Evolutionary conservation across 2,329 filamentous ascomycete genomes (phyloP).

Genomic region (Fusarium zealandicum): DNA sequence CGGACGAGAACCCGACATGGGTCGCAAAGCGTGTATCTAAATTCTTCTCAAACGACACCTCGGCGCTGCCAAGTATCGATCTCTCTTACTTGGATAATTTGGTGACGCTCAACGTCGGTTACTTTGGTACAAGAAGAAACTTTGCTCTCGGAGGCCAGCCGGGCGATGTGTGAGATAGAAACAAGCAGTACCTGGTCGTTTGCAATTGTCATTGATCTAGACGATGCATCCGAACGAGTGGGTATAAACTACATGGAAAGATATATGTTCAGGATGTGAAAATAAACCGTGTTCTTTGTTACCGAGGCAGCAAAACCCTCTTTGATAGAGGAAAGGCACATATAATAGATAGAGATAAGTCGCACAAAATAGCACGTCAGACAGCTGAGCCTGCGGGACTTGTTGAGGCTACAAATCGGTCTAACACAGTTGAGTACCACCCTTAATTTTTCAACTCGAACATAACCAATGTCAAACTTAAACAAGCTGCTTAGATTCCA

Average conservation of each 20-base stretch:
- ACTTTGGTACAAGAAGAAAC: constrained; percentile 24
- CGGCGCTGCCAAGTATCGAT: constrained; percentile 5
- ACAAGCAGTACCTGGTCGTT: neutral
- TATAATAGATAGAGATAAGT: no score
- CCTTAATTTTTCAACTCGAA: neutral
- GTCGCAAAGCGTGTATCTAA: constrained; percentile 22
- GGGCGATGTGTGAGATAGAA: neutral
- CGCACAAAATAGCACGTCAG: no score
- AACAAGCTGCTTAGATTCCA: constrained; percentile 22
- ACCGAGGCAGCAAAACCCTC: no score
- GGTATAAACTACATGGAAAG: no score
- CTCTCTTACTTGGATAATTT: constrained; percentile 27
- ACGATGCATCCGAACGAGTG: no score
- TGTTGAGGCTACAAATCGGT: no score
- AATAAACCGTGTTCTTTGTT: no score
- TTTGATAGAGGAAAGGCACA: no score
- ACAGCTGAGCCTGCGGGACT: no score
- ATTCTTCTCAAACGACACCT: constrained; percentile 27
- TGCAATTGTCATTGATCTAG: no score
- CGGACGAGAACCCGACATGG: constrained; percentile 40
- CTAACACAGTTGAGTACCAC: no score
- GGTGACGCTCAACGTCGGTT: constrained; percentile 33
- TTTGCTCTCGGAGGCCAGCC: neutral
- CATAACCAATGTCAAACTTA: neutral
- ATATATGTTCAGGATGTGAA: no score